A percentile compares a stretch with the other conserved stretches of the same genome.
phyloP scores from a whole-genome alignment of 306 rosid genomes.

The Cercis canadensis region DNA sequence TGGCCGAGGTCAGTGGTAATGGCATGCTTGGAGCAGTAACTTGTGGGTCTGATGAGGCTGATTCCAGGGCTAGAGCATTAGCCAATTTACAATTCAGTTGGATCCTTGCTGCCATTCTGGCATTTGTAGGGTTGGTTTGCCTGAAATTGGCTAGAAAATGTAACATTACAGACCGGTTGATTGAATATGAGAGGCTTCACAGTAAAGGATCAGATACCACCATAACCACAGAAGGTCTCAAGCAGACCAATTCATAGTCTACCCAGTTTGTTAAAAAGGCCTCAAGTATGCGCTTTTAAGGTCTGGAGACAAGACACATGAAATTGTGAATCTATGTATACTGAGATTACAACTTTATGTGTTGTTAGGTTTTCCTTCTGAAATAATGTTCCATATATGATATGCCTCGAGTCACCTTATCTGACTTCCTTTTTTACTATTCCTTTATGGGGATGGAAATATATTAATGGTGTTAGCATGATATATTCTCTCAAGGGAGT shows the following conservation, averaged over 20 bases:
- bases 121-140: constrained; percentile 61
- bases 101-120: constrained; percentile 69
- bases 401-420: too few relatives aligned
- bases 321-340: not conserved
- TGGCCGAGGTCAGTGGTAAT: constrained; percentile 33
- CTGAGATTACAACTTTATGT: not conserved
- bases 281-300: constrained; percentile 18
- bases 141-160: constrained; percentile 58
- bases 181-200: constrained; percentile 77
- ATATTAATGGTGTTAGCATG: not conserved
- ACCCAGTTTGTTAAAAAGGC: constrained; percentile 22
- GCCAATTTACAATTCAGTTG: constrained; percentile 95
- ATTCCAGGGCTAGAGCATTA: constrained; percentile 74
- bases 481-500: not conserved
- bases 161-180: constrained; percentile 43
- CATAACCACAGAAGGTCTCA: constrained; percentile 49
- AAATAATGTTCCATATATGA: not conserved
- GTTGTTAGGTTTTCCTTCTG: not conserved
- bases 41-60: constrained; percentile 66
- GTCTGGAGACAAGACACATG: constrained; percentile 22
- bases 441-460: not conserved
- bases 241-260: constrained; percentile 48
- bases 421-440: not conserved
- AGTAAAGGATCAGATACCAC: constrained; percentile 55
- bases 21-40: constrained; percentile 67